A percentile compares a stretch with the other conserved stretches of the same genome.
These are phyloP conservation scores for Xylariales sp. DNA, from an alignment of 2,329 filamentous ascomycete genomes.

Conservation along the genomic window DNA sequence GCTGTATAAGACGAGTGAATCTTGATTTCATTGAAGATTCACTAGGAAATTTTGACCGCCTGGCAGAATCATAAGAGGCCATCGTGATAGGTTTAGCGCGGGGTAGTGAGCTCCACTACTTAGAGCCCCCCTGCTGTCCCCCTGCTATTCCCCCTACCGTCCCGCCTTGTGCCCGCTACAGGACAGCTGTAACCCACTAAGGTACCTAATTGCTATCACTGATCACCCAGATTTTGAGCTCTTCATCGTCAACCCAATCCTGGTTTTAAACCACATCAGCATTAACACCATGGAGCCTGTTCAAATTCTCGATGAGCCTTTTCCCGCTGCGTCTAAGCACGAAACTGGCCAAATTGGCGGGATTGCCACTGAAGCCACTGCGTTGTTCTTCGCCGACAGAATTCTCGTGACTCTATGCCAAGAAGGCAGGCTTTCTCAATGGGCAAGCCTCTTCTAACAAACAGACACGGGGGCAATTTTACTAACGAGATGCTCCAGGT, in stretches of 20 bases:
- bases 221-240: too few species aligned
- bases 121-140: neutral
- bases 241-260: too few species aligned
- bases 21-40: slow-evolving; percentile 6
- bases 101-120: slow-evolving; percentile 28
- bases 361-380: slow-evolving; percentile 76
- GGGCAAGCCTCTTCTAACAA: slow-evolving; percentile 70
- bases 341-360: slow-evolving; percentile 73
- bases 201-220: too few species aligned
- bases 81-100: slow-evolving; percentile 43
- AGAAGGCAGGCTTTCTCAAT: slow-evolving; percentile 86
- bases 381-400: slow-evolving; percentile 85
- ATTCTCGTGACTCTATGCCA: slow-evolving; percentile 92
- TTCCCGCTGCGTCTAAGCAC: slow-evolving; percentile 73
- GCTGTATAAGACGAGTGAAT: slow-evolving; percentile 22
- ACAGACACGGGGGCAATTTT: neutral
- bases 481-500: slow-evolving; percentile 61
- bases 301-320: slow-evolving; percentile 65
- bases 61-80: slow-evolving; percentile 45
- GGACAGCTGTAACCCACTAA: neutral
- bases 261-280: too few species aligned
- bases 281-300: slow-evolving; percentile 53
- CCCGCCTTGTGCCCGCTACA: neutral
- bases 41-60: slow-evolving; percentile 49
- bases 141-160: neutral